Evolutionary conservation across 2,329 filamentous ascomycete genomes (phyloP).

Genomic region (Fusarium chlamydosporum): DNA sequence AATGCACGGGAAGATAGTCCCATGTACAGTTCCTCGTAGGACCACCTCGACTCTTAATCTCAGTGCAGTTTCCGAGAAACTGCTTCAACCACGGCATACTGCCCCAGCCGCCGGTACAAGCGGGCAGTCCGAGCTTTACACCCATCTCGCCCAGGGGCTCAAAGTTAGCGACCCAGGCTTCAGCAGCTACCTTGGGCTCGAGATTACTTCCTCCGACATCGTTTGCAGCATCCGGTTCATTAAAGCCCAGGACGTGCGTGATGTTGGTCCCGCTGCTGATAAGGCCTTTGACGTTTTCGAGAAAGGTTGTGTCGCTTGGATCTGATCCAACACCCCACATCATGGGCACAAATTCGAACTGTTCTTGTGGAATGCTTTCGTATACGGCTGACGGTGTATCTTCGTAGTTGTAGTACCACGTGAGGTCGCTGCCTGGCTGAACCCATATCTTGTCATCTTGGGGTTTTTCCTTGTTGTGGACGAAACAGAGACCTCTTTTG

Average conservation of each 20-base stretch:
- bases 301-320: conserved; percentile 70
- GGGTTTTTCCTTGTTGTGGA: conserved; percentile 67
- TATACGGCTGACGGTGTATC: conserved; percentile 68
- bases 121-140: conserved; percentile 78
- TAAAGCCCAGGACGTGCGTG: conserved; percentile 79
- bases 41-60: conserved; percentile 63
- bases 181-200: conserved; percentile 71
- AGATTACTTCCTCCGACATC: conserved; percentile 74
- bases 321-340: conserved; percentile 74
- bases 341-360: conserved; percentile 85
- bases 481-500: conserved; percentile 82
- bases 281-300: conserved; percentile 68
- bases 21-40: conserved; percentile 68
- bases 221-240: conserved; percentile 77
- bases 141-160: conserved; percentile 75
- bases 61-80: conserved; percentile 75
- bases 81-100: conserved; percentile 77
- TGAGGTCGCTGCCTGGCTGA: conserved; percentile 69
- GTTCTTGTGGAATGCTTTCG: conserved; percentile 62
- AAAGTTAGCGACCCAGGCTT: conserved; percentile 78
- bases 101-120: conserved; percentile 72
- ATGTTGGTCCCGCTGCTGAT: conserved; percentile 70
- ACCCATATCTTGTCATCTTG: conserved; percentile 77
- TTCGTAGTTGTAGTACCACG: conserved; percentile 90
- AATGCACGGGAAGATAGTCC: conserved; percentile 75